Conservation (phyloP, 352 stramenopile genomes). For the Globisporangium polare region DNA sequence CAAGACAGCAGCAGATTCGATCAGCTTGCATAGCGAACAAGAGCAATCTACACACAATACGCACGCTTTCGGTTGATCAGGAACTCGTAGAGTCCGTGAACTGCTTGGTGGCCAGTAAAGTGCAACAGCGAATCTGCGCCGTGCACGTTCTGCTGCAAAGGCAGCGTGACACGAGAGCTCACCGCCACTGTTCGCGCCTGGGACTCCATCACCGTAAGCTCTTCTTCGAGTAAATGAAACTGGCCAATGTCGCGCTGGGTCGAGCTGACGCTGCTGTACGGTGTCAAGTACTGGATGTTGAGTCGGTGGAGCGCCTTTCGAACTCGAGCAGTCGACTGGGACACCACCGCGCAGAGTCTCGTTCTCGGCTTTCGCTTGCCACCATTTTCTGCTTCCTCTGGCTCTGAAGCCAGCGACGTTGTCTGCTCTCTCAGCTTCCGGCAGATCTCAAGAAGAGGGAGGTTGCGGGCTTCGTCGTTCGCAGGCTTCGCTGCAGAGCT, state of each 20-base stretch:
- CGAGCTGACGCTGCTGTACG: slow-evolving; percentile 44
- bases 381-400: background rate
- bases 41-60: slow-evolving; percentile 13
- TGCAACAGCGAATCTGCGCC: slow-evolving; percentile 59
- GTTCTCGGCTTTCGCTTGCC: slow-evolving; percentile 1
- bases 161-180: slow-evolving; percentile 5
- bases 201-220: slow-evolving; percentile 25
- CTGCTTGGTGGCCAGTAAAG: slow-evolving; percentile 56
- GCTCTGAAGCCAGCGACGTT: background rate
- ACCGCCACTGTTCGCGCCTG: background rate
- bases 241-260: slow-evolving; percentile 39
- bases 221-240: slow-evolving; percentile 45
- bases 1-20: background rate
- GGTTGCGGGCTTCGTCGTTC: background rate
- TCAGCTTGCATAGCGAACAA: background rate
- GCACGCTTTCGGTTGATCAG: slow-evolving; percentile 74
- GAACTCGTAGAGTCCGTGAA: slow-evolving; percentile 75
- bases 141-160: slow-evolving; percentile 36
- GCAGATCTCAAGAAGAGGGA: slow-evolving; percentile 34
- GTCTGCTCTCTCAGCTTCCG: slow-evolving; percentile 17
- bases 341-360: slow-evolving; percentile 52
- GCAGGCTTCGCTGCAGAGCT: background rate
- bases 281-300: slow-evolving; percentile 50
- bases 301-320: slow-evolving; percentile 64
- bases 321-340: slow-evolving; percentile 56